phyloP scores from a whole-genome alignment of 768 basidiomycete species.

The Hypholoma sublateritium region DNA sequence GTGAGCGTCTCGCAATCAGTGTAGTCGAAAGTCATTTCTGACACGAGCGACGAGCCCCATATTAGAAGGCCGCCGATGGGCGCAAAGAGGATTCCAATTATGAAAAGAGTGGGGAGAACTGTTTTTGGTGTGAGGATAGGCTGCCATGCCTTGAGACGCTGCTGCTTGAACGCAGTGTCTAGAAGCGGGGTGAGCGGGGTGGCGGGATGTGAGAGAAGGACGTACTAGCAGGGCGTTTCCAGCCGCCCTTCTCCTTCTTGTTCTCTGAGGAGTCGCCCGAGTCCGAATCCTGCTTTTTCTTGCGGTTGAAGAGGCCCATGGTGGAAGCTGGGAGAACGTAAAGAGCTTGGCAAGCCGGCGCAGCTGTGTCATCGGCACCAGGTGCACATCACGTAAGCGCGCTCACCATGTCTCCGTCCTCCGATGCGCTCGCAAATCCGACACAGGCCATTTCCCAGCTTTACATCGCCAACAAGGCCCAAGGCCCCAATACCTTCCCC shows the following conservation, averaged over 20 bases:
- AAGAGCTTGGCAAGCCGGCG: slow-evolving; percentile 7
- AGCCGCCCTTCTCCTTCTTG: slow-evolving; percentile 84
- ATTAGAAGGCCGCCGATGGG: slow-evolving; percentile 94
- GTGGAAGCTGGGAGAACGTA: slow-evolving; percentile 15
- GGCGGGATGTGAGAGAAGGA: slow-evolving; percentile 12
- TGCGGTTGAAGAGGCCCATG: slow-evolving; percentile 64
- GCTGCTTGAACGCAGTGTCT: slow-evolving; percentile 99
- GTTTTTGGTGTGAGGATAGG: slow-evolving; percentile 98
- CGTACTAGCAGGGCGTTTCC: slow-evolving; percentile 81
- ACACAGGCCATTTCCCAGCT: slow-evolving; percentile 48
- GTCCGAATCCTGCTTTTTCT: slow-evolving; percentile 39
- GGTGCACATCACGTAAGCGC: slow-evolving; percentile 28
- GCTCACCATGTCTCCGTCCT: slow-evolving; percentile 51
- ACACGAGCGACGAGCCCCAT: slow-evolving; percentile 83
- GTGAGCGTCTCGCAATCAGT: slow-evolving; percentile 80
- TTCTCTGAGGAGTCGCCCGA: slow-evolving; percentile 46
- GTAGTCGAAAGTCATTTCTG: slow-evolving; percentile 94
- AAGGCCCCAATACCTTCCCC: slow-evolving; percentile 37
- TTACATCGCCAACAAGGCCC: slow-evolving; percentile 27
- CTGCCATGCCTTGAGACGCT: slow-evolving; percentile 99
- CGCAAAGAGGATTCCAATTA: slow-evolving; percentile 92
- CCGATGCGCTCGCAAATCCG: slow-evolving; percentile 42
- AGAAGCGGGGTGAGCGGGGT: slow-evolving; percentile 15
- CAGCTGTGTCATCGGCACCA: slow-evolving; percentile 14
- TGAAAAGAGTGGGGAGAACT: slow-evolving; percentile 93